Percentiles rank a stretch among this genome's conserved stretches.
Conservation (phyloP, 768 basidiomycete genomes). For the Amanita muscaria region DNA sequence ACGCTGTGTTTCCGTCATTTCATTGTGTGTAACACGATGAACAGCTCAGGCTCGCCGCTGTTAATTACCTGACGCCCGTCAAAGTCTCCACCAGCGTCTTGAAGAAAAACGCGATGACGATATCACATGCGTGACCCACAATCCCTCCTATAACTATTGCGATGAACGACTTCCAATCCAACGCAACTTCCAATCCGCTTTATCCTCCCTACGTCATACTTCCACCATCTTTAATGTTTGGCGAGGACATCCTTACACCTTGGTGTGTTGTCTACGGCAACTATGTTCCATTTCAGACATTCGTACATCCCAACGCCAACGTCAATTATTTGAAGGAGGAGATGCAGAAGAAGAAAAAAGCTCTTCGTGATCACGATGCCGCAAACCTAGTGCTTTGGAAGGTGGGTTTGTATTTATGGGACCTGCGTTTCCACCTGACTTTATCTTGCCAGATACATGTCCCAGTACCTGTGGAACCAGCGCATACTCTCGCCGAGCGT, state of each 20-base stretch:
- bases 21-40: too few species aligned
- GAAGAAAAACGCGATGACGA: too few species aligned
- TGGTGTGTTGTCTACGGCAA: neutral
- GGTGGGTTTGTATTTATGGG: neutral
- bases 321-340: neutral
- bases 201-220: neutral
- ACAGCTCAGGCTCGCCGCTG: too few species aligned
- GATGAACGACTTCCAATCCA: neutral
- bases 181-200: neutral
- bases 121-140: too few species aligned
- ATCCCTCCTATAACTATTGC: too few species aligned
- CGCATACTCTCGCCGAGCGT: neutral
- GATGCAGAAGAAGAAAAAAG: slow-evolving; percentile 1
- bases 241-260: neutral
- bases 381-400: neutral
- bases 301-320: neutral
- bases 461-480: neutral
- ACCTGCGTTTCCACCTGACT: slow-evolving; percentile 1
- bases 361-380: neutral
- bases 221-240: neutral
- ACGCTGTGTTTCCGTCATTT: too few species aligned
- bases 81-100: too few species aligned
- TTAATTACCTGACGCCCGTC: too few species aligned
- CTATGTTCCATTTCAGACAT: neutral
- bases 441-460: neutral